Evolutionary conservation across 345 rosid species (phyloP).

Genomic region (Aethionema arabicum): DNA sequence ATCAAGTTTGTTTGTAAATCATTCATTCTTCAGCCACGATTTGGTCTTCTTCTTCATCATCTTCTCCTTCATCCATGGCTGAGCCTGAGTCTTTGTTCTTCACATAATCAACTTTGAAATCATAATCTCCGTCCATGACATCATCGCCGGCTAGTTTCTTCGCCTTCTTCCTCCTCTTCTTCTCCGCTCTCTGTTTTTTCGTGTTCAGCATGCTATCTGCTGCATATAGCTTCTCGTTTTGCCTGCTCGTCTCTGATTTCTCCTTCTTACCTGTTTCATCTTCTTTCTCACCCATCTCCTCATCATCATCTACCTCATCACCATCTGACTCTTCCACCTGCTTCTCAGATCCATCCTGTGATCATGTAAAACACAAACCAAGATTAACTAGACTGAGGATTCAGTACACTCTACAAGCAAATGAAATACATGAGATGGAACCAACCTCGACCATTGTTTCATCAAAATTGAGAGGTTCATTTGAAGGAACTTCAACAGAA

Average conservation of each 20-base stretch:
- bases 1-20: constrained; percentile 3
- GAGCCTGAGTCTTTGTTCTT: constrained; percentile 42
- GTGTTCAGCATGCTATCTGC: constrained; percentile 75
- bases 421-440: constrained; percentile 12
- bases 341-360: constrained; percentile 29
- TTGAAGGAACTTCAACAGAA: constrained; percentile 74
- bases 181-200: constrained; percentile 69
- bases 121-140: constrained; percentile 63
- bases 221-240: constrained; percentile 67
- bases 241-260: constrained; percentile 45
- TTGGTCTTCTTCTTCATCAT: constrained; percentile 26
- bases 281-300: constrained; percentile 45
- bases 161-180: constrained; percentile 68
- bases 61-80: constrained; percentile 49
- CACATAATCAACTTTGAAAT: constrained; percentile 75
- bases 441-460: constrained; percentile 79
- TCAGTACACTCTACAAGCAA: neutral
- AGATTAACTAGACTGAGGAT: neutral
- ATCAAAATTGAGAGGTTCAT: constrained; percentile 61
- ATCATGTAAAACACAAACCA: neutral
- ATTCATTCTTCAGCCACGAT: constrained; percentile 43
- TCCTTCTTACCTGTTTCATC: constrained; percentile 41
- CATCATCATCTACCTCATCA: constrained; percentile 34
- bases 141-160: constrained; percentile 48
- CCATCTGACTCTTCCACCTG: constrained; percentile 17